Evolutionary conservation across 805 yeast species (phyloP), one percentile per base, ranked within the genome.

Genomic region (Wickerhamomyces ciferrii): DNA sequence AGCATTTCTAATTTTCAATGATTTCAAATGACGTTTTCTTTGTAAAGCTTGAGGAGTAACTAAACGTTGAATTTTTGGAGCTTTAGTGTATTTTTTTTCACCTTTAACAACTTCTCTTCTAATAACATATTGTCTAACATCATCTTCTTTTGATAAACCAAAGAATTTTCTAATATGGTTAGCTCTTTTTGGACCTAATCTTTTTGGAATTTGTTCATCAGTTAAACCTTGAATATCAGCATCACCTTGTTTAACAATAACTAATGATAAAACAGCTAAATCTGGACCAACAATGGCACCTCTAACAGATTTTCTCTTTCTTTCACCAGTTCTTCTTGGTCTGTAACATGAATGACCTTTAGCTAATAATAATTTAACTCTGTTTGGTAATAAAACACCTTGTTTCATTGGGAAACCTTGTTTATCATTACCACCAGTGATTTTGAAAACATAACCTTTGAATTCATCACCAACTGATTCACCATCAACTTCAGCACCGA

Each of bases 361-460:
- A 62, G 95, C 74, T 71, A 92, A 81, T 70, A 92, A 83, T 68
- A 92, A 84, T 74, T 86, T 89, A 67, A 92, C 97, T 84, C 97
- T 92, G 84, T 94, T 88, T 76, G 97, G 97, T 81, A 87, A 94
- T 84, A 92, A 80, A 60, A 92, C 97, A 84, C 97, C 97, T 79
- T 92, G 97, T 78, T 89, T 90, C 97, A 91, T 90, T 78, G 97
- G 97, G 96, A 91, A 91, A 79, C 97, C 97, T 81, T 91, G 97
- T 80, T 91, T 94, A 81, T 91, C 98, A 84, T 90, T 90, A 83
- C 97, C 97, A 71, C 97, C 97, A 67, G 96, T 78, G 75, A 91
- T 90, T 81, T 84, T 91, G 86, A 91, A 88, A 70, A 88, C 76
- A 87, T 91, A 91, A 70, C 97, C 97, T 76, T 88, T 90, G 90